These are phyloP conservation scores for Pisolithus marmoratus DNA, from an alignment of 768 basidiomycete genomes.

Conservation along the genomic window DNA sequence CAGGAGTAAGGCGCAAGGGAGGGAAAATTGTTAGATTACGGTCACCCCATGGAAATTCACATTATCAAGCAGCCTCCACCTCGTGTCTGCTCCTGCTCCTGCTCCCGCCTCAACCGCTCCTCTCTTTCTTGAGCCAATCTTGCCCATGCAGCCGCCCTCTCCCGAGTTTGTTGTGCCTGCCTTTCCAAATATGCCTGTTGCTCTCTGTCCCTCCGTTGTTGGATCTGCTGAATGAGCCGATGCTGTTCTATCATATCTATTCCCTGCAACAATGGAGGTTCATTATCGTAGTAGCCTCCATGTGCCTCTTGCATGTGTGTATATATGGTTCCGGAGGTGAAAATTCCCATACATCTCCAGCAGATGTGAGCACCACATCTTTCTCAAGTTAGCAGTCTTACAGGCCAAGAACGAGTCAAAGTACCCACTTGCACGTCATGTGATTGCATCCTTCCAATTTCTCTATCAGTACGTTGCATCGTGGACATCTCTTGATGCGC, in stretches of 20 bases:
- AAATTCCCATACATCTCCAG: not conserved
- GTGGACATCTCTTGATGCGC: slow-evolving; percentile 68
- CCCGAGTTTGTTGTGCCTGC: not conserved
- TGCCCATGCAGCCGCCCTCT: not conserved
- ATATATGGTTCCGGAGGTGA: not conserved
- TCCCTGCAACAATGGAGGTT: not conserved
- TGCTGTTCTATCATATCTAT: not conserved
- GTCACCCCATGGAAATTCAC: too few species aligned
- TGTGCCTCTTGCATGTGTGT: not conserved
- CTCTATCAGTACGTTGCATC: slow-evolving; percentile 67
- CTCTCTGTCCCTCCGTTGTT: not conserved
- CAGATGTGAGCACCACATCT: not conserved
- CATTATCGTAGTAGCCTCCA: not conserved
- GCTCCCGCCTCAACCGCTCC: not conserved
- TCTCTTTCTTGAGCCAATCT: not conserved
- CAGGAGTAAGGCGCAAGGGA: too few species aligned
- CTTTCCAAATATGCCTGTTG: not conserved
- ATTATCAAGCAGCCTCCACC: not conserved
- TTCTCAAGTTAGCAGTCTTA: not conserved
- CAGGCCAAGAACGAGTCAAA: too few species aligned
- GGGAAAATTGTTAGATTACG: too few species aligned
- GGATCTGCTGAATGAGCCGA: not conserved
- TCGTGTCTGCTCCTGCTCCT: not conserved
- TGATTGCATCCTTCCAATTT: slow-evolving; percentile 74
- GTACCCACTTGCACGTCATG: slow-evolving; percentile 51